Conservation (phyloP, 2,329 filamentous ascomycete species). For the Sporothrix mexicana region DNA sequence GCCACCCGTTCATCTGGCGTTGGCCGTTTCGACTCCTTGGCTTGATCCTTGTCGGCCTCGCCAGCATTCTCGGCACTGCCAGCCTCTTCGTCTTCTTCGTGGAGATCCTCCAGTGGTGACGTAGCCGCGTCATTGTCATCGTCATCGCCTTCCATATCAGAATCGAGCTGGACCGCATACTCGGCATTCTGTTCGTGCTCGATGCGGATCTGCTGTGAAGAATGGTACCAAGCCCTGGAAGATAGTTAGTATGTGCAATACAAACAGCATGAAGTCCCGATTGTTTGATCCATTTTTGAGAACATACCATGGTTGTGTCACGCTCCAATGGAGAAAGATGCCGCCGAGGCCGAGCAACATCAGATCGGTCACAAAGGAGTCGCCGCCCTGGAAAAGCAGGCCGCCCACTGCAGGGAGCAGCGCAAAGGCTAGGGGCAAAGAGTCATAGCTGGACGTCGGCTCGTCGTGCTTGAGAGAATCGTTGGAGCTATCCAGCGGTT, state of each 20-base stretch:
- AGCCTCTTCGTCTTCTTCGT: conserved; percentile 49
- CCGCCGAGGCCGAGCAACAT: conserved; percentile 79
- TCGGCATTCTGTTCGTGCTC: conserved; percentile 54
- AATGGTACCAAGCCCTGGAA: conserved; percentile 73
- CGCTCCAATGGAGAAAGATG: conserved; percentile 90
- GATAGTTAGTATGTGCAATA: not conserved
- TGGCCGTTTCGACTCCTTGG: conserved; percentile 3
- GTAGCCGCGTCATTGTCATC: not conserved
- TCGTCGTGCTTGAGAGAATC: conserved; percentile 48
- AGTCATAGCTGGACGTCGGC: conserved; percentile 74
- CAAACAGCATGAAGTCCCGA: not conserved
- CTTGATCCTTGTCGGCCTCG: conserved; percentile 44
- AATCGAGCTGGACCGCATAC: conserved; percentile 52
- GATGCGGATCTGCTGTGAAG: conserved; percentile 67
- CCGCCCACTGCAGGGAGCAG: conserved; percentile 86
- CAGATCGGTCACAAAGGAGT: conserved; percentile 81
- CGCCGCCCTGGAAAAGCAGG: conserved; percentile 82
- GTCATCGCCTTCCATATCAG: conserved; percentile 36
- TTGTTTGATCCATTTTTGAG: not conserved
- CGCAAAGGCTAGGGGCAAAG: conserved; percentile 80
- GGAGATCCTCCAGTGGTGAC: conserved; percentile 50
- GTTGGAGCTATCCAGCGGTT: conserved; percentile 43
- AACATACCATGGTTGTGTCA: conserved; percentile 83
- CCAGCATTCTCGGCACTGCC: conserved; percentile 46
- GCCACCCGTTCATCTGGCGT: conserved; percentile 24